Evolutionary conservation across 2,329 filamentous ascomycete species (phyloP).

Genomic region (Aphanocladium album): DNA sequence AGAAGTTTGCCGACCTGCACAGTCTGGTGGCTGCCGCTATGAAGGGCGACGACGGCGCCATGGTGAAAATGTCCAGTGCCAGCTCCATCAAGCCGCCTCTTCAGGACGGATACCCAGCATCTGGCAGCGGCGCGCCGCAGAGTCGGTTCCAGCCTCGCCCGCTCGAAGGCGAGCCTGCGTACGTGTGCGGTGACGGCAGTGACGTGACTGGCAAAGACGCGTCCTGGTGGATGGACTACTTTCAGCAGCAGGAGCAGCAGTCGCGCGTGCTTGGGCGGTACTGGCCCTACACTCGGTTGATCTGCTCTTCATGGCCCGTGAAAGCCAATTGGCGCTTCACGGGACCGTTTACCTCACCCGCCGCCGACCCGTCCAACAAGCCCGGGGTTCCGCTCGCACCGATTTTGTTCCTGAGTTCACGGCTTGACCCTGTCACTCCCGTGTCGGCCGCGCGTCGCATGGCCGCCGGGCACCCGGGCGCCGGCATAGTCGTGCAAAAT

Average conservation of each 20-base stretch:
- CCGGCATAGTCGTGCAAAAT: background rate
- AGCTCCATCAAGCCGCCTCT: background rate
- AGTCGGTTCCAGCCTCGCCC: background rate
- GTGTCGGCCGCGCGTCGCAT: background rate
- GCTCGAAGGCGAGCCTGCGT: conserved; percentile 20
- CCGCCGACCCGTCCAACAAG: background rate
- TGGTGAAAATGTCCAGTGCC: background rate
- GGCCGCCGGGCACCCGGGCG: background rate
- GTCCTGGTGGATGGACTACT: conserved; percentile 25
- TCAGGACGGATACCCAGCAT: background rate
- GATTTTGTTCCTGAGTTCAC: conserved; percentile 33
- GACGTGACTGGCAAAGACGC: conserved; percentile 18
- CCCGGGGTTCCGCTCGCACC: conserved; percentile 26
- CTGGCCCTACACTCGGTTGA: conserved; percentile 32
- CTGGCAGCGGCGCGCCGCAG: background rate
- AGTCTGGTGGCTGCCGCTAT: conserved; percentile 15
- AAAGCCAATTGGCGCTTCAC: background rate
- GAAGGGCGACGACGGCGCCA: conserved; percentile 3
- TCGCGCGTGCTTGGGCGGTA: conserved; percentile 27
- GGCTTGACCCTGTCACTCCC: conserved; percentile 36
- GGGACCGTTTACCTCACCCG: conserved; percentile 25
- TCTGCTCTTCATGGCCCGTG: conserved; percentile 25
- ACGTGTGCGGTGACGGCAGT: conserved; percentile 33
- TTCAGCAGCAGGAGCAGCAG: conserved; percentile 21
- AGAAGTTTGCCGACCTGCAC: conserved; percentile 17